phyloP scores from a whole-genome alignment of 768 basidiomycete genomes.

The Trametes gibbosa region DNA sequence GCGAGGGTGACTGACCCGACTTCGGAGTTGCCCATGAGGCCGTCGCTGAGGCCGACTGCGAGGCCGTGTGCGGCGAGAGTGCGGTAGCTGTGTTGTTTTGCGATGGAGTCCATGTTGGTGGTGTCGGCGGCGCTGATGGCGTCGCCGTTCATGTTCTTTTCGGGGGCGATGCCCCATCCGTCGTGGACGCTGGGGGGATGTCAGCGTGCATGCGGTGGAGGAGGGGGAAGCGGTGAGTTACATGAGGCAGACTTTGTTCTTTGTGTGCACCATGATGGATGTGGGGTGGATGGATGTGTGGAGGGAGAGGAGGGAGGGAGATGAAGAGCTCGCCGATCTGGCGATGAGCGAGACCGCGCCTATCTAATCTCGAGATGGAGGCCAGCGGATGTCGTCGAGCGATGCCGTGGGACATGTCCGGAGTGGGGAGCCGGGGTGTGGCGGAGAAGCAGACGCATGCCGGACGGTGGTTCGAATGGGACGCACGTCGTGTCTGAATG shows the following conservation, averaged over 20 bases:
- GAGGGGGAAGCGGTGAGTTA: slow-evolving; percentile 29
- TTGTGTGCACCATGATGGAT: slow-evolving; percentile 48
- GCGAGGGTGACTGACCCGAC: slow-evolving; percentile 67
- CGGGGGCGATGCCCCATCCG: slow-evolving; percentile 84
- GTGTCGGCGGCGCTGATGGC: slow-evolving; percentile 86
- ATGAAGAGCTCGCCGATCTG: not conserved
- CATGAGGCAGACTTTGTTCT: slow-evolving; percentile 93
- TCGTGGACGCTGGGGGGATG: slow-evolving; percentile 73
- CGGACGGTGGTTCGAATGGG: too few relatives aligned
- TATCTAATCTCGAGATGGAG: slow-evolving; percentile 1
- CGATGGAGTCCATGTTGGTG: slow-evolving; percentile 86
- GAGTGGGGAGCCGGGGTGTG: not conserved
- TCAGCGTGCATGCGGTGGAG: not conserved
- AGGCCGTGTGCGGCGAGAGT: slow-evolving; percentile 81
- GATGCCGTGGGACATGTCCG: too few relatives aligned
- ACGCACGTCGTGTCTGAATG: too few relatives aligned
- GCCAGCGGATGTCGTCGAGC: too few relatives aligned
- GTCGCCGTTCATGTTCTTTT: slow-evolving; percentile 75
- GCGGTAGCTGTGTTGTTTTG: slow-evolving; percentile 69
- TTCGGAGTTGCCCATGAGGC: slow-evolving; percentile 97
- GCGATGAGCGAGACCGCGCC: not conserved
- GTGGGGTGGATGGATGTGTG: not conserved
- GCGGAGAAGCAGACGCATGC: too few relatives aligned
- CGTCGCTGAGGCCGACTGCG: slow-evolving; percentile 90
- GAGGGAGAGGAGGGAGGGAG: not conserved